phyloP scores from a whole-genome alignment of 2,329 filamentous ascomycete genomes.

The Aspergillus latus region DNA sequence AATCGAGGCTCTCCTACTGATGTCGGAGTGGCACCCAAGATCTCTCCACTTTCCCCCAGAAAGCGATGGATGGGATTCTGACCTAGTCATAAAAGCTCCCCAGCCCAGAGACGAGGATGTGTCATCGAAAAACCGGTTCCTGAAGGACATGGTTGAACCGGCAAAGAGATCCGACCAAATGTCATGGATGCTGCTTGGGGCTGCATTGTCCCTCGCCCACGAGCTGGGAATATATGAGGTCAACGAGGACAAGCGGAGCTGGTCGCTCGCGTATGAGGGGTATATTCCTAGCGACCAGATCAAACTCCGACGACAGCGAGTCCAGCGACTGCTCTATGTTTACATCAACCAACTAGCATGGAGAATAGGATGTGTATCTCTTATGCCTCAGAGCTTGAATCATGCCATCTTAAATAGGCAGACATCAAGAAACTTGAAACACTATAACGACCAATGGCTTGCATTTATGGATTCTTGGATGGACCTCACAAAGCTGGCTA shows the following conservation, averaged over 20 bases:
- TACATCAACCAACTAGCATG: conserved; percentile 55
- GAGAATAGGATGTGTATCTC: conserved; percentile 52
- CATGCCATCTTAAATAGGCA: conserved; percentile 34
- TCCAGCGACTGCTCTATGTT: conserved; percentile 45
- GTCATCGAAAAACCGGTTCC: conserved; percentile 45
- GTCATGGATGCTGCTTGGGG: conserved; percentile 61
- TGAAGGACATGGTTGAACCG: conserved; percentile 56
- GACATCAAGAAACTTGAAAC: conserved; percentile 36
- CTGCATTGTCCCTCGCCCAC: conserved; percentile 53
- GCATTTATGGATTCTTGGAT: conserved; percentile 56
- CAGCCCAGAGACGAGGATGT: conserved; percentile 33
- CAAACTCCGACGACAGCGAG: conserved; percentile 35
- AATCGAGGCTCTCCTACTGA: conserved; percentile 54
- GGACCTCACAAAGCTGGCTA: conserved; percentile 49
- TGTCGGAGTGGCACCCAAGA: conserved; percentile 59
- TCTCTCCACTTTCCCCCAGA: conserved; percentile 56
- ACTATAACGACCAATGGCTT: conserved; percentile 50
- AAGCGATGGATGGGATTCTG: conserved; percentile 57
- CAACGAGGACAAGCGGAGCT: conserved; percentile 34
- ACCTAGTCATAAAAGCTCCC: conserved; percentile 47
- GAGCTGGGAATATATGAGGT: conserved; percentile 54
- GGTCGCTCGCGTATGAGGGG: conserved; percentile 25
- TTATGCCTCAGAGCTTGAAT: conserved; percentile 49
- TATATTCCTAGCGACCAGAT: conserved; percentile 32
- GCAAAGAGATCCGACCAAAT: conserved; percentile 57